Conservation (phyloP, 805 yeast genomes). For the Lipomyces oligophaga region DNA sequence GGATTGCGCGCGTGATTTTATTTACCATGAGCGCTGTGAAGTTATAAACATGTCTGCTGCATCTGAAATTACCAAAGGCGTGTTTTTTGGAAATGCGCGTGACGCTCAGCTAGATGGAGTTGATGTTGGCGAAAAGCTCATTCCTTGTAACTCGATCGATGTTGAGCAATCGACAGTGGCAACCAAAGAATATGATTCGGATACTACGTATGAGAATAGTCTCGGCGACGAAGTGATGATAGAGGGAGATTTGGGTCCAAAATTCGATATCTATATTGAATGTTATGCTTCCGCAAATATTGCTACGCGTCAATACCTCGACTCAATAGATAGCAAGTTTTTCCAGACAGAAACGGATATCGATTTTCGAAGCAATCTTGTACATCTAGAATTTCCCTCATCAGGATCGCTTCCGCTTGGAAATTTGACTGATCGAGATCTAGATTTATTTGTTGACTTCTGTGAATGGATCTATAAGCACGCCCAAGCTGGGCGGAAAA, state of each 20-base stretch:
- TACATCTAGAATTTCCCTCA: constrained; percentile 57
- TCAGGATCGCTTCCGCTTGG: constrained; percentile 81
- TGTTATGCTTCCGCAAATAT: constrained; percentile 34
- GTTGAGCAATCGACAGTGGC: constrained; percentile 3
- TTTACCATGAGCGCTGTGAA: constrained; percentile 74
- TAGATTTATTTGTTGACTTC: constrained; percentile 60
- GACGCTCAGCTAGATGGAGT: constrained; percentile 44
- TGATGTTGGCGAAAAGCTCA: no score
- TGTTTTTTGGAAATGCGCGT: constrained; percentile 82
- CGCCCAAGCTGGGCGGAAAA: constrained; percentile 31
- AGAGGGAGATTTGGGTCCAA: not conserved
- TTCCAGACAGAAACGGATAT: not conserved
- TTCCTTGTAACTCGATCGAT: no score
- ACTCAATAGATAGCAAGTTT: constrained; percentile 15
- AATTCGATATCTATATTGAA: constrained; percentile 39
- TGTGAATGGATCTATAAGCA: constrained; percentile 58
- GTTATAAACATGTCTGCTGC: constrained; percentile 81
- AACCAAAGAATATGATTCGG: constrained; percentile 1
- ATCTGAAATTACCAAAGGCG: constrained; percentile 49
- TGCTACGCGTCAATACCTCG: constrained; percentile 17
- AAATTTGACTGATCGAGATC: constrained; percentile 57
- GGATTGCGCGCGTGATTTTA: constrained; percentile 48
- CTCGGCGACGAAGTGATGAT: constrained; percentile 4
- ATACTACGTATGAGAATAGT: not conserved
- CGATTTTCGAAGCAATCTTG: constrained; percentile 6